These are phyloP conservation scores for Nyssa sinensis DNA, from an alignment of 148 eudicot genomes.

Conservation along the genomic window DNA sequence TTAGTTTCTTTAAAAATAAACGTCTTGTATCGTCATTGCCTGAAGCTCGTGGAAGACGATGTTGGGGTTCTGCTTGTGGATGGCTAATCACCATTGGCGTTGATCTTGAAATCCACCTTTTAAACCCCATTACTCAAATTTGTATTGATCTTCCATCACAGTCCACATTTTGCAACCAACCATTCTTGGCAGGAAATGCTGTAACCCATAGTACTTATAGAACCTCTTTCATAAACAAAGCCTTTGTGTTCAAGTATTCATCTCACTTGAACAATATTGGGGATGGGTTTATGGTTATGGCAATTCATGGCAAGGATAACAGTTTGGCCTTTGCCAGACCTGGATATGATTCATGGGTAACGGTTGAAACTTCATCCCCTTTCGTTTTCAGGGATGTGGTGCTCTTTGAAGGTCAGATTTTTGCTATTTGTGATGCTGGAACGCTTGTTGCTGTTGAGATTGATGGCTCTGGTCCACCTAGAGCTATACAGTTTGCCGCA, in stretches of 20 bases:
- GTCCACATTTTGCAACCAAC: neutral
- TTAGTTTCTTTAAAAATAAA: slow-evolving; percentile 10
- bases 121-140: slow-evolving; percentile 8
- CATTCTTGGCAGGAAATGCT: too few relatives aligned
- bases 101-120: slow-evolving; percentile 9
- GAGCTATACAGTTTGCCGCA: neutral
- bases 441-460: slow-evolving; percentile 8
- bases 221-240: slow-evolving; percentile 11
- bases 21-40: neutral
- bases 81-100: slow-evolving; percentile 11
- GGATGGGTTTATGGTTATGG: neutral
- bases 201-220: neutral
- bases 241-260: neutral
- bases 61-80: slow-evolving; percentile 20
- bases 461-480: slow-evolving; percentile 2
- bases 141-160: slow-evolving; percentile 6
- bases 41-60: slow-evolving; percentile 8
- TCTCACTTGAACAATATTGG: neutral
- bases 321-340: slow-evolving; percentile 7
- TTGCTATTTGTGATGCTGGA: slow-evolving; percentile 4
- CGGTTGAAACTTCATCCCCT: neutral
- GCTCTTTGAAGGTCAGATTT: slow-evolving; percentile 1
- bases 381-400: slow-evolving; percentile 2
- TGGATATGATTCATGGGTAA: slow-evolving; percentile 7
- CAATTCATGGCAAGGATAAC: neutral